Conservation (phyloP, 805 yeast species). For the Yarrowia sp. region DNA sequence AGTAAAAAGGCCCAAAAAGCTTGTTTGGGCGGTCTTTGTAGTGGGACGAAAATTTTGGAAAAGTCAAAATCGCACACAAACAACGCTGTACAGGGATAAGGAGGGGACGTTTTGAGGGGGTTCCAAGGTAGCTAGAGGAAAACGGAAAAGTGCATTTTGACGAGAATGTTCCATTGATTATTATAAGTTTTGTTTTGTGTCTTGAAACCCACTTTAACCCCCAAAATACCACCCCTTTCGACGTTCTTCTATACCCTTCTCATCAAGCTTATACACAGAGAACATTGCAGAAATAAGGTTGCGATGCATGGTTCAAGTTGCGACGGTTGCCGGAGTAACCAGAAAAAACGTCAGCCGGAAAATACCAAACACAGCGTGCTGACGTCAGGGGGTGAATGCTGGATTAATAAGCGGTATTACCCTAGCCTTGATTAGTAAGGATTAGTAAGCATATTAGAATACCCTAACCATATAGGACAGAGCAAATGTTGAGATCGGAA, state of each 20-base stretch:
- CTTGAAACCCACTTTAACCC: not conserved
- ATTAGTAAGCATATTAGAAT: too few species aligned
- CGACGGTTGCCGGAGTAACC: slow-evolving; percentile 8
- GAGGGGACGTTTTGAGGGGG: too few species aligned
- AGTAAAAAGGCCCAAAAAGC: not conserved
- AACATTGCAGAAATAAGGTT: not conserved
- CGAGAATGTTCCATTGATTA: not conserved
- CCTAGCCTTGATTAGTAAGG: too few species aligned
- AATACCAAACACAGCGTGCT: too few species aligned
- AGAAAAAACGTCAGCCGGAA: not conserved
- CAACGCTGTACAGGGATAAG: slow-evolving; percentile 2
- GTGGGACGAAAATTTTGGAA: slow-evolving; percentile 21
- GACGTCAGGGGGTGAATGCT: too few species aligned
- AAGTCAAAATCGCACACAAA: slow-evolving; percentile 15
- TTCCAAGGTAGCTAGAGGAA: too few species aligned
- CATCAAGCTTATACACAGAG: slow-evolving; percentile 8
- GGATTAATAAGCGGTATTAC: too few species aligned
- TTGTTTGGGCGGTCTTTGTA: not conserved
- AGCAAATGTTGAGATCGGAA: too few species aligned
- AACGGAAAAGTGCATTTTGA: not conserved
- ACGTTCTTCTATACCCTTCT: slow-evolving; percentile 1
- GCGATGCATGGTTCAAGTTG: not conserved
- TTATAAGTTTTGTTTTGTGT: too few species aligned
- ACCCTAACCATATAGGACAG: too few species aligned
- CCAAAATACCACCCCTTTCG: too few species aligned